Base-by-base conservation (phyloP, 345 rosid species). In the Nephelium lappaceum region DNA sequence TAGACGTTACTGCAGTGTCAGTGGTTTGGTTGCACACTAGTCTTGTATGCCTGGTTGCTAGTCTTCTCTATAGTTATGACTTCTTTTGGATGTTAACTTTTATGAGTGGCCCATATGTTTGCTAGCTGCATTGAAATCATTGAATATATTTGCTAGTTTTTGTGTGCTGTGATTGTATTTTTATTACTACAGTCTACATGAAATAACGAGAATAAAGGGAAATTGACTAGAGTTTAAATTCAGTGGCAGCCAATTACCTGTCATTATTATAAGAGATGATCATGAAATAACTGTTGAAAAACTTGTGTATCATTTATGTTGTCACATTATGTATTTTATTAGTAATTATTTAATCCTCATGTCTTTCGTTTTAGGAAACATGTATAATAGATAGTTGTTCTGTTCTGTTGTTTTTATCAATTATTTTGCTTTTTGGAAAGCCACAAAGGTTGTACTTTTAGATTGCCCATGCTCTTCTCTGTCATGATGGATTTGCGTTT, bases 111-210 rank as follows among this genome's bases (percentile, higher is more conserved):
- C 18, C 19, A 14, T 14, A 49, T 49, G 55, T 8, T 49, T 49
- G 55, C 55, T 49, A 49, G 55, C 16, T 49, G 55, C 55, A 49
- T 49, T 51, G 12, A 51, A 21, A 21, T 24, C 67, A 23, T 62
- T 24, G 16, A 23, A 11, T 23, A 62, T 62, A 24, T 8, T 4
- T 62, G 65, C 27, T 61, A n/a, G 23, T 61, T 43, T 61, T 47
- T 49, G 47, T 38, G 21, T 64, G 21, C 23, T 76, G 62, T 53
- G 73, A 55, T 53, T 67, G 51, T 39, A 51, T 51, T 63, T 75
- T 49, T 31, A 23, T 49, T 31, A 55, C 41, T 9, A 15, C n/a
- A n/a, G n/a, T n/a, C n/a, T n/a, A n/a, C 65, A 39, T 15, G 39
- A 39, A 57, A 15, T 38, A 67, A 39, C n/a, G 42, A 38, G 72